A percentile compares a stretch with the other conserved stretches of the same genome.
These are phyloP conservation scores for Melastoma malabathricum DNA, from an alignment of 345 rosid species.

Conservation along the genomic window DNA sequence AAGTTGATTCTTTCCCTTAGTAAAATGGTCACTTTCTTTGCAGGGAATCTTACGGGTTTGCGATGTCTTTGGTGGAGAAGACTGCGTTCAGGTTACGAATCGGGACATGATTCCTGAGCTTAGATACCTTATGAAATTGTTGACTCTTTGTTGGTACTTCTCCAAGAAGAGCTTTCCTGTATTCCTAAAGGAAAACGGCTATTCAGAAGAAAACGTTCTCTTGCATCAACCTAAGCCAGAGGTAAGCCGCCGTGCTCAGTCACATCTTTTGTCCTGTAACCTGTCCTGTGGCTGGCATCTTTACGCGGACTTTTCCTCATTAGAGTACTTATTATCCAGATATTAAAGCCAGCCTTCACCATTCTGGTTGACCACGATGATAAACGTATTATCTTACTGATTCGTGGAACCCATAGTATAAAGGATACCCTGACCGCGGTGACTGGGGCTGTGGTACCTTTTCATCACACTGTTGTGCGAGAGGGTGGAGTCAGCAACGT, in stretches of 20 bases:
- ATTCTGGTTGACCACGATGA: slow-evolving; percentile 54
- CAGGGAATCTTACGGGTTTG: slow-evolving; percentile 78
- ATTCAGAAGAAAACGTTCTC: slow-evolving; percentile 56
- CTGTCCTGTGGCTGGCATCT: background rate
- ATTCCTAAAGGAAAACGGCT: slow-evolving; percentile 81
- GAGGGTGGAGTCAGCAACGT: slow-evolving; percentile 85
- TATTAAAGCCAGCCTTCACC: slow-evolving; percentile 91
- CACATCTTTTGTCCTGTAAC: background rate
- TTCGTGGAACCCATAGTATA: slow-evolving; percentile 94
- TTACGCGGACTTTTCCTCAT: background rate
- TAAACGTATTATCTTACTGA: slow-evolving; percentile 53
- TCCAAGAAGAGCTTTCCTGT: slow-evolving; percentile 77
- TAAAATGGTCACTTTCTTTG: slow-evolving; percentile 3
- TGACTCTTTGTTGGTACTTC: slow-evolving; percentile 92
- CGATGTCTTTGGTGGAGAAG: slow-evolving; percentile 76
- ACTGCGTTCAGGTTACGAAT: slow-evolving; percentile 56
- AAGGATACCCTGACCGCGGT: slow-evolving; percentile 96
- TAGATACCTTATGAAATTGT: slow-evolving; percentile 49
- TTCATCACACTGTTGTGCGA: slow-evolving; percentile 77
- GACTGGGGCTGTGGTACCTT: slow-evolving; percentile 88
- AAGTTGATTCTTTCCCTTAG: background rate
- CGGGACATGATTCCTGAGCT: slow-evolving; percentile 53
- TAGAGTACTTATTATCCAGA: slow-evolving; percentile 34
- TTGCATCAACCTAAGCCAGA: slow-evolving; percentile 97
- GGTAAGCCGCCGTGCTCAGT: slow-evolving; percentile 23